These are phyloP conservation scores for Alternaria panax DNA, from an alignment of 2,329 filamentous ascomycete species.

Conservation along the genomic window DNA sequence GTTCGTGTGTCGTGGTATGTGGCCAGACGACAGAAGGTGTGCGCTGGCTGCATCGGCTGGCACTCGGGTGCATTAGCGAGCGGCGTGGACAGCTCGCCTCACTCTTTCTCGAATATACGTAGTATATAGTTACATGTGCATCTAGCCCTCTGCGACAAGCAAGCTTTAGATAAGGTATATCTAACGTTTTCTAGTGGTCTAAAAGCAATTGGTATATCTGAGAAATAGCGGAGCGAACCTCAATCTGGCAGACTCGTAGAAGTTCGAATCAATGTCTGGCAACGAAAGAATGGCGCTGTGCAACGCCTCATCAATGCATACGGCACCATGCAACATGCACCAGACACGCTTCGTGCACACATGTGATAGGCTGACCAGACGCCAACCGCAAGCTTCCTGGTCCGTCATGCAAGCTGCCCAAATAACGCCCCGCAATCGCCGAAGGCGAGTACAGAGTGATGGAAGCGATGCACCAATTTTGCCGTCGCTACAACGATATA, in stretches of 20 bases:
- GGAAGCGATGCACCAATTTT: neutral
- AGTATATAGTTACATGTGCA: neutral
- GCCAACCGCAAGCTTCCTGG: conserved; percentile 13
- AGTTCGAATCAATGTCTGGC: neutral
- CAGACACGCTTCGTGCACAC: conserved; percentile 27
- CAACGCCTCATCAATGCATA: conserved; percentile 37
- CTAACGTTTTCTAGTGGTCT: neutral
- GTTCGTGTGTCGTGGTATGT: conserved; percentile 28
- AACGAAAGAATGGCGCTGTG: conserved; percentile 15
- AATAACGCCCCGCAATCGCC: conserved; percentile 13
- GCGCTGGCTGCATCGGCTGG: conserved; percentile 10
- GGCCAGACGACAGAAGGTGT: conserved; percentile 21
- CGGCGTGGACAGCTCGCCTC: conserved; percentile 24
- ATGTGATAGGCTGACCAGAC: conserved; percentile 34
- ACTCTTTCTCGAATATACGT: conserved; percentile 15
- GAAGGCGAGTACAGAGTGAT: neutral
- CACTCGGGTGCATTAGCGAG: conserved; percentile 10
- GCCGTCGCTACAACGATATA: neutral
- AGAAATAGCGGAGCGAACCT: conserved; percentile 7
- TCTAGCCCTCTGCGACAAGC: neutral
- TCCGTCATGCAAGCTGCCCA: conserved; percentile 12
- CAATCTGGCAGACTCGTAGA: neutral
- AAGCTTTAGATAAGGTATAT: neutral
- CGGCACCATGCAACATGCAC: conserved; percentile 35
- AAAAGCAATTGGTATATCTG: conserved; percentile 25